Base-by-base conservation (phyloP, 2,329 filamentous ascomycete species). In the Alternaria consortialis region DNA sequence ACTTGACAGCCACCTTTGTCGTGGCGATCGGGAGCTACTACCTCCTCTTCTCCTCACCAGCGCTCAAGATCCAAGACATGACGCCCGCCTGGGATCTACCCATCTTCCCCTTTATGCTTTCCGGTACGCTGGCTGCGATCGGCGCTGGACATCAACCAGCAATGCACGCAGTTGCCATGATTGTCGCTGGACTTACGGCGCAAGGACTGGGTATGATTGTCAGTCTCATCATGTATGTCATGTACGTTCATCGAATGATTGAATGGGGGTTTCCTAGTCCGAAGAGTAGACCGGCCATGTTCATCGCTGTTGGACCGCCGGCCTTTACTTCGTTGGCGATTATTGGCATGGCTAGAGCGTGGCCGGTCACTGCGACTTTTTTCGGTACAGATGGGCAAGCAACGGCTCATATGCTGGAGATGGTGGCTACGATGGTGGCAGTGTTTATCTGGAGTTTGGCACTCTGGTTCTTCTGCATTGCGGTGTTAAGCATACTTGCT, bases 401-500 rank as follows among this genome's bases (percentile, higher is more conserved):
- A 8, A 53, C 51, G n/a, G 51, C 51, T 13, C 17, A 32, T 17
- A 42, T 23, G 29, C 27, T 53, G 2, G 29, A 29, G 27, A 25
- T 53, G 36, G n/a, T 53, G 9, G 51, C 51, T 9, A 34, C 37
- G 1, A 53, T 53, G 29, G 51, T 43, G 25, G 51, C 51, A 9
- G 51, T 53, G 27, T 53, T 53, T 15, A 53, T 53, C 7, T 53
- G 51, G 51, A 32, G 51, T 32, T n/a, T 53, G 13, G 51, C 51
- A 32, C 74, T 85, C n/a, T 86, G 83, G 83, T 83, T 86, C 72
- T 85, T 85, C 66, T 58, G 51, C 17, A 73, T 81, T 17, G 70
- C 75, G 1, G 44, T 74, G 3, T 61, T 79, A 3, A 67, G 67
- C 7, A 57, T 56, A 42, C 53, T 76, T 2, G 27, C 37, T 7